A percentile compares a stretch with the other conserved stretches of the same genome.
phyloP scores from a whole-genome alignment of 345 rosid species.

The Rhodamnia argentea region DNA sequence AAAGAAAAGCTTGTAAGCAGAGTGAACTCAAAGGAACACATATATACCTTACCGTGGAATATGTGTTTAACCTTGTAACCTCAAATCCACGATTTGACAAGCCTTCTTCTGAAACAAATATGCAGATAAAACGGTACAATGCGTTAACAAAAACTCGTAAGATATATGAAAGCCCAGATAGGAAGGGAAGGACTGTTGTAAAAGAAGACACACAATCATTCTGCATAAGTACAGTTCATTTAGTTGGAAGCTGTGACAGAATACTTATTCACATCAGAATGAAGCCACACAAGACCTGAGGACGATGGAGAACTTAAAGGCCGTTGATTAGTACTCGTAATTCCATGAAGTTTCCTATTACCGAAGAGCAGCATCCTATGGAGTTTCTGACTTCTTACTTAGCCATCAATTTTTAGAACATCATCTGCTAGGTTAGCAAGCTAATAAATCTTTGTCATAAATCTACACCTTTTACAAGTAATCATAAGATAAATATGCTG shows the following conservation, averaged over 20 bases:
- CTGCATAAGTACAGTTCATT: neutral
- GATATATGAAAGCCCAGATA: neutral
- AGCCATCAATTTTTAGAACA: neutral
- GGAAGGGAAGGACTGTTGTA: neutral
- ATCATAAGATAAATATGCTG: neutral
- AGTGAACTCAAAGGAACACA: neutral
- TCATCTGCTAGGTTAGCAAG: neutral
- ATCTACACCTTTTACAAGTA: neutral
- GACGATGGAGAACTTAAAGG: neutral
- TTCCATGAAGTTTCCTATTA: neutral
- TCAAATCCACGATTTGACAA: conserved; percentile 81
- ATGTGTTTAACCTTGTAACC: conserved; percentile 82
- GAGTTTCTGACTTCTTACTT: neutral
- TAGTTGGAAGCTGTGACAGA: neutral
- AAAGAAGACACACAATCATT: neutral
- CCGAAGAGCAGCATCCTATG: neutral
- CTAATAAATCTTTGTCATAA: neutral
- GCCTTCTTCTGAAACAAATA: conserved; percentile 65
- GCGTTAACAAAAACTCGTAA: neutral
- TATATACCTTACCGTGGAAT: conserved; percentile 68
- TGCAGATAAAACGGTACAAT: neutral
- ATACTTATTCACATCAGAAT: neutral
- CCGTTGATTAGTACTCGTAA: neutral
- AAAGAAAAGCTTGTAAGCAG: neutral
- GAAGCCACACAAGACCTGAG: neutral